Evolutionary conservation across 1,284 basidiomycete species (phyloP), one percentile per base, ranked within the genome.

Genomic region (Trichosporon sp.): DNA sequence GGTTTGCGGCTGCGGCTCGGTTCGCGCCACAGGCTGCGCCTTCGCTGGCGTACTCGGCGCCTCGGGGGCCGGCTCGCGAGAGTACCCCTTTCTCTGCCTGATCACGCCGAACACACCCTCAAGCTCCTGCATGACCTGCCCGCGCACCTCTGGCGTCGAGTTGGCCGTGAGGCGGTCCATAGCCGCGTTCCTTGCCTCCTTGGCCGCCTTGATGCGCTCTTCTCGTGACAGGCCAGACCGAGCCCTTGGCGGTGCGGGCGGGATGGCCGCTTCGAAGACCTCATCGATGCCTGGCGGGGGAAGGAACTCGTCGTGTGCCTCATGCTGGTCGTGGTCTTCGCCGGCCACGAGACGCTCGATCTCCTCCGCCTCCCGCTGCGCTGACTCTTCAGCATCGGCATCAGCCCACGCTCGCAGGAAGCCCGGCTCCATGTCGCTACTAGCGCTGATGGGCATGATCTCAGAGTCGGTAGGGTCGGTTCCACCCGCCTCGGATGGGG

Each of bases 81-180:
- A 31, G 49, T 54, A 54, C 16, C 66, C 70, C 61, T 74, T 78
- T 31, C 70, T 65, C 29, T 60, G 56, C 65, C 76, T 64, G 29
- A 79, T 78, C 21, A 71, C 63, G 19, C 71, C 76, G 44, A 79
- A 77, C 59, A 79, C 70, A 14, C 74, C 70, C 60, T 70, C 67
- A 27, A 79, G 65, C 70, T 79, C 77, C 44, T 70, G 68, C 16
- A 79, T 71, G 29, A 79, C 71, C 60, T 69, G 58, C 3, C 71
- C 71, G 11, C 69, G 71, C 40, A 23, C 31, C 59, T 58, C 60
- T 14, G 57, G 60, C 58, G 29, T 57, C 19, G 23, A 56, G 60
- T 11, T 19, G 52, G 58, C 64, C n/a, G 37, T 60, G 33, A 69
- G 65, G 63, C 71, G 65, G 19, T 61, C 63, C 31, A 78, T 27